Evolutionary conservation across 345 rosid genomes (phyloP).

Genomic region (Dovyalis caffra): DNA sequence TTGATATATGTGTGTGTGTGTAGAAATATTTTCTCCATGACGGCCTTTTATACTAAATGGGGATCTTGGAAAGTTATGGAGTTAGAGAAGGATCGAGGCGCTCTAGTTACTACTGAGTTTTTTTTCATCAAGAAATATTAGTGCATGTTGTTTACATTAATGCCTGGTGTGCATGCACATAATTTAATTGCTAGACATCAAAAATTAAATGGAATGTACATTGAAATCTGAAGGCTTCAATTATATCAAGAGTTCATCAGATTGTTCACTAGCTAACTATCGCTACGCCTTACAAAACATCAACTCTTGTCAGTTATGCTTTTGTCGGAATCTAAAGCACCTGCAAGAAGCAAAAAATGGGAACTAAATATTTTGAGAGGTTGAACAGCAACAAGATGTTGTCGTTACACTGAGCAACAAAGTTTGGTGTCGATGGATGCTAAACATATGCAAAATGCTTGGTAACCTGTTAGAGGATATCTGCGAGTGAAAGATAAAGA

Average conservation of each 20-base stretch:
- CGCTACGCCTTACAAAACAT: neutral
- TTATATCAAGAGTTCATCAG: no score
- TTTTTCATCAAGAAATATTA: no score
- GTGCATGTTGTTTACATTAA: no score
- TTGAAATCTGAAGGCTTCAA: neutral
- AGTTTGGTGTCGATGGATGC: conserved; percentile 90
- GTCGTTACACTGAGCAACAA: conserved; percentile 64
- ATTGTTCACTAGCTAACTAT: neutral
- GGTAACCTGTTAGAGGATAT: conserved; percentile 81
- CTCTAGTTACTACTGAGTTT: no score
- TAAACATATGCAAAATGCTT: conserved; percentile 82
- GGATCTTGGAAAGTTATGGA: no score
- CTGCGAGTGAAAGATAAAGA: conserved; percentile 35
- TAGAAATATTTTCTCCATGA: no score
- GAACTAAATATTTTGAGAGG: conserved; percentile 34
- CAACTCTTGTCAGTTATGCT: neutral
- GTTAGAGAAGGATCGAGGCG: no score
- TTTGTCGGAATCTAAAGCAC: neutral
- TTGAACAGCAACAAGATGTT: conserved; percentile 37
- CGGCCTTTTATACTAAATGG: no score
- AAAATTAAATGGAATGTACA: conserved; percentile 3
- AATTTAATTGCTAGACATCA: neutral
- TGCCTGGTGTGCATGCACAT: neutral
- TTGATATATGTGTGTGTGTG: no score
- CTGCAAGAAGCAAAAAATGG: neutral